Percentiles rank a stretch among this genome's conserved stretches.
phyloP scores from a whole-genome alignment of 2,329 filamentous ascomycete species.

The Monilinia aucupariae region DNA sequence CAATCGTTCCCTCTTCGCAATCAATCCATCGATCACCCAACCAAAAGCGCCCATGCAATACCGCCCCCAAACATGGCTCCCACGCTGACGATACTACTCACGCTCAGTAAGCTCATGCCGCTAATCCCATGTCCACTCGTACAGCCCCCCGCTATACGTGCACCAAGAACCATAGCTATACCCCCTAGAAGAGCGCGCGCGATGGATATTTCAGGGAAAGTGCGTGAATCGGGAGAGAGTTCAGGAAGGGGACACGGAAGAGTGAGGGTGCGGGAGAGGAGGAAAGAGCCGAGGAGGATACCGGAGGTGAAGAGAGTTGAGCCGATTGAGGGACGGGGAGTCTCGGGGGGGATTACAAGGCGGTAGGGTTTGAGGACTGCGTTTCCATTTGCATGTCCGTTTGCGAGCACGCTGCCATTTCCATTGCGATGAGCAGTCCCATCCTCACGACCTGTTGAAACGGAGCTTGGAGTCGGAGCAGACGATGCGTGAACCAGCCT shows the following conservation, averaged over 20 bases:
- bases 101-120: constrained; percentile 56
- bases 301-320: constrained; percentile 44
- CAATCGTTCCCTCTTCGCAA: no score
- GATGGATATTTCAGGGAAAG: background rate
- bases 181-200: constrained; percentile 44
- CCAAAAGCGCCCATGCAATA: constrained; percentile 28
- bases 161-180: constrained; percentile 52
- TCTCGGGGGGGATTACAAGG: background rate
- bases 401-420: background rate
- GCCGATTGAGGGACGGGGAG: constrained; percentile 1
- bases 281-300: constrained; percentile 44
- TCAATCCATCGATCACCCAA: background rate
- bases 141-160: constrained; percentile 59
- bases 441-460: background rate
- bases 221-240: background rate
- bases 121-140: constrained; percentile 66
- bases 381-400: background rate
- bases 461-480: background rate
- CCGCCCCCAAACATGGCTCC: constrained; percentile 52
- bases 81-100: constrained; percentile 58
- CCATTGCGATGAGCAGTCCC: background rate
- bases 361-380: background rate
- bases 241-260: constrained; percentile 8
- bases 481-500: background rate
- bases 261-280: constrained; percentile 14